Evolutionary conservation across 805 yeast species (phyloP).

Genomic region (Starmera amethionina): DNA sequence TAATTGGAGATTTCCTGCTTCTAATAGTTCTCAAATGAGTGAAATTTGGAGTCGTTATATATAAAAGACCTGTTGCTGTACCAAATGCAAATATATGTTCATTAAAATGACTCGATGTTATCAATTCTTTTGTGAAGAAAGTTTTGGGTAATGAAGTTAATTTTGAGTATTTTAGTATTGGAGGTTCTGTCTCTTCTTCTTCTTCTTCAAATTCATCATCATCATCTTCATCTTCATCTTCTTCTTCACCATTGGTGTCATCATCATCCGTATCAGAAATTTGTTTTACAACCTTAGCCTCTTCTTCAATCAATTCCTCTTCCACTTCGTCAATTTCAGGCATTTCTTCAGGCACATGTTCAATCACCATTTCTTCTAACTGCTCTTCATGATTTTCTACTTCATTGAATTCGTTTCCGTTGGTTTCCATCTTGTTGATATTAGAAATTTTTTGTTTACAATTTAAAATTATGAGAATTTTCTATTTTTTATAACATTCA

Average conservation of each 20-base stretch:
- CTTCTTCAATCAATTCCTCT: background rate
- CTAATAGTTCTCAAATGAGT: conserved; percentile 60
- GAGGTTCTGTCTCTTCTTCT: conserved; percentile 52
- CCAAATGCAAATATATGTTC: conserved; percentile 67
- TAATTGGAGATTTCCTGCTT: conserved; percentile 78
- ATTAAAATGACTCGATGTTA: conserved; percentile 58
- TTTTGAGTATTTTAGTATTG: conserved; percentile 66
- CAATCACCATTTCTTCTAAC: background rate
- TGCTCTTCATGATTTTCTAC: no score
- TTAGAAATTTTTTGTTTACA: no score
- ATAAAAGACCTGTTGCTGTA: conserved; percentile 80
- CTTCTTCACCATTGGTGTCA: conserved; percentile 4
- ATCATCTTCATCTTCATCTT: conserved; percentile 17
- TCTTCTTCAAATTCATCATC: conserved; percentile 22
- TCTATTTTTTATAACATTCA: no score
- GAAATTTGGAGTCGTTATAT: conserved; percentile 52
- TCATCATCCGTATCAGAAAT: background rate
- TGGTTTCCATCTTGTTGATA: no score
- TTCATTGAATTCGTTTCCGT: no score
- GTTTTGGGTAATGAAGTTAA: conserved; percentile 56
- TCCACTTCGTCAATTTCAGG: background rate
- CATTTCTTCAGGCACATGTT: background rate
- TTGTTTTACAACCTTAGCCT: background rate
- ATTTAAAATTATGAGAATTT: no score
- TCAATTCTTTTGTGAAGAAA: conserved; percentile 66